Base-by-base conservation (phyloP, 225 moss, liverwort and hornwort genomes). In the Neckera pumila region DNA sequence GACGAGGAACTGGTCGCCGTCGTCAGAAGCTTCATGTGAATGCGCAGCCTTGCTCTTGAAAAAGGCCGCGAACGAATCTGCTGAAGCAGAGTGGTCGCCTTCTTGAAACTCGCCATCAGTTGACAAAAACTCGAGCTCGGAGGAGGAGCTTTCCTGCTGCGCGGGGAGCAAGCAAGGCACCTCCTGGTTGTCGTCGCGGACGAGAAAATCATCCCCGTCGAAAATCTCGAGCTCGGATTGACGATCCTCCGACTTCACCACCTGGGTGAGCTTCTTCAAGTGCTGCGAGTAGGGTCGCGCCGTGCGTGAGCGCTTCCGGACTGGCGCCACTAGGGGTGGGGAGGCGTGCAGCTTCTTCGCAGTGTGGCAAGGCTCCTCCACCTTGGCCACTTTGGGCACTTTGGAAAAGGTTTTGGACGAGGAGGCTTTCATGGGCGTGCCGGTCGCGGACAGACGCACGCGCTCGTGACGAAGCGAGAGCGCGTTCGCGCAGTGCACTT, bases 401-500 rank as follows among this genome's bases (percentile, higher is more conserved):
- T 87, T 89, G 45, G 69, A 84, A 18, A 47, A 60, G 33, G 27
- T 20, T 56, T 69, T 84, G 45, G 82, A 82, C 65, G 84, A 64
- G 49, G 81, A 53, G 25, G 83, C 11, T 84, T 84, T 87, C 96
- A 91, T 74, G 2, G 95, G 95, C 25, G 90, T 84, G 18, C 98
- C 98, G 63, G 82, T 92, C 3, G 94, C 70, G 22, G 94, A 88
- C 20, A 98, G 89, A 6, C 97, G 97, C 30, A 95, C 94, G 19
- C 98, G 93, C 89, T 97, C 98, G 74, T 98, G 98, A 3, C 98
- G 94, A 17, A 87, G 91, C 8, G 98, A 94, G 14, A 98, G 92
- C 17, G 97, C 93, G 84, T 98, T 98, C n/a, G 98, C 98, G 14
- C 86, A 93, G 85, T 98, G 98, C 38, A 98, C 97, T 19, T 95